phyloP scores from a whole-genome alignment of 129 eudicot species.

The Logfia minima region DNA sequence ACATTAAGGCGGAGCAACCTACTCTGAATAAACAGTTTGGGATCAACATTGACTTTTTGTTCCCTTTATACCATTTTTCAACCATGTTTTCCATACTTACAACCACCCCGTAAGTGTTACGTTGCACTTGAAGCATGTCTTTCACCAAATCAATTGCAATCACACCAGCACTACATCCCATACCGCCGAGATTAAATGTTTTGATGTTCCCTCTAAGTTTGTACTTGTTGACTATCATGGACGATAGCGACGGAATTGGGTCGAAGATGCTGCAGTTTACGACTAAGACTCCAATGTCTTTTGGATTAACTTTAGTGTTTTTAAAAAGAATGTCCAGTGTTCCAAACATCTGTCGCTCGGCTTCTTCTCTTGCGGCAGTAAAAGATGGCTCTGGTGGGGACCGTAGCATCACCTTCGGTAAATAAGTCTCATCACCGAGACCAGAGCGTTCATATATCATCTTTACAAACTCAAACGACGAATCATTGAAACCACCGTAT shows the following conservation, averaged over 20 bases:
- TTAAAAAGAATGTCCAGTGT: slow-evolving; percentile 41
- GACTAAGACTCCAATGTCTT: slow-evolving; percentile 47
- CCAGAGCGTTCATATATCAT: slow-evolving; percentile 61
- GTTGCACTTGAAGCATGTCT: slow-evolving; percentile 46
- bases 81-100: slow-evolving; percentile 53
- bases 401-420: slow-evolving; percentile 37
- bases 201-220: slow-evolving; percentile 39
- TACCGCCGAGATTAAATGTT: slow-evolving; percentile 50
- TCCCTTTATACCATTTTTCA: slow-evolving; percentile 45
- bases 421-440: slow-evolving; percentile 52
- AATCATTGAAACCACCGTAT: slow-evolving; percentile 39
- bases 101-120: slow-evolving; percentile 45
- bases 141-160: slow-evolving; percentile 50
- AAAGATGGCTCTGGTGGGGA: slow-evolving; percentile 42
- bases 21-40: slow-evolving; percentile 42
- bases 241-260: slow-evolving; percentile 54
- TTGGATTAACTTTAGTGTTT: slow-evolving; percentile 38
- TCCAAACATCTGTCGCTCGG: slow-evolving; percentile 50
- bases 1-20: slow-evolving; percentile 44
- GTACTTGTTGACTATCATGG: slow-evolving; percentile 51
- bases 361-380: slow-evolving; percentile 47
- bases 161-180: slow-evolving; percentile 66
- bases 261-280: slow-evolving; percentile 55
- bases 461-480: slow-evolving; percentile 44
- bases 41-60: slow-evolving; percentile 26